phyloP scores from a whole-genome alignment of 345 rosid species.

The Isatis tinctoria region DNA sequence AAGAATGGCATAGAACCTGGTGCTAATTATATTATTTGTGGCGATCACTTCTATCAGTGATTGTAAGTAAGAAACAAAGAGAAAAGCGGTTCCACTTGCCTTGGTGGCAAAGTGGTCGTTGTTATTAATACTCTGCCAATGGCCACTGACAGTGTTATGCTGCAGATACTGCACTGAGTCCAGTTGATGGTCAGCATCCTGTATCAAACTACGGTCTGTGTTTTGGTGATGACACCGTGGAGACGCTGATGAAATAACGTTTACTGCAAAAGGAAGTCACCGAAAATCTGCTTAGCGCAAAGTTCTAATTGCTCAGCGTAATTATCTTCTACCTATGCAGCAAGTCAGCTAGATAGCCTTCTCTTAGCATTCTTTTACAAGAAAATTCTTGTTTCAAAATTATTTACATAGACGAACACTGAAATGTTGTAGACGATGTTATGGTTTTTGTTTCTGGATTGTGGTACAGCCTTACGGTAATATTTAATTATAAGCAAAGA shows the following conservation, averaged over 20 bases:
- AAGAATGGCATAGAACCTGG: constrained; percentile 16
- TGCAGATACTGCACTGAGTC: constrained; percentile 27
- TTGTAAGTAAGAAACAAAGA: constrained; percentile 8
- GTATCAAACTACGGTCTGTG: constrained; percentile 29
- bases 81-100: constrained; percentile 36
- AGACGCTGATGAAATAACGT: constrained; percentile 34
- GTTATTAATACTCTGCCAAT: constrained; percentile 32
- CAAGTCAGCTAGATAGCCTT: neutral
- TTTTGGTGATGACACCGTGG: constrained; percentile 27
- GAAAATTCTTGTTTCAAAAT: neutral
- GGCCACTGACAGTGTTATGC: constrained; percentile 33
- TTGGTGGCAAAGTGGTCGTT: constrained; percentile 31
- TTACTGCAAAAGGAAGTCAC: constrained; percentile 20
- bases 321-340: neutral
- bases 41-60: neutral
- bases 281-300: neutral
- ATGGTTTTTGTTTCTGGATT: constrained; percentile 3
- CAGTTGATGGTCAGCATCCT: constrained; percentile 19
- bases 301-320: neutral
- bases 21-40: neutral
- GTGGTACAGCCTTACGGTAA: neutral
- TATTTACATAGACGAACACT: neutral
- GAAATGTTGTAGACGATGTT: neutral
- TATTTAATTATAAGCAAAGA: neutral
- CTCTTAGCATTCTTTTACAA: neutral